Evolutionary conservation across 768 basidiomycete genomes (phyloP).

Genomic region (Mycena galopus): DNA sequence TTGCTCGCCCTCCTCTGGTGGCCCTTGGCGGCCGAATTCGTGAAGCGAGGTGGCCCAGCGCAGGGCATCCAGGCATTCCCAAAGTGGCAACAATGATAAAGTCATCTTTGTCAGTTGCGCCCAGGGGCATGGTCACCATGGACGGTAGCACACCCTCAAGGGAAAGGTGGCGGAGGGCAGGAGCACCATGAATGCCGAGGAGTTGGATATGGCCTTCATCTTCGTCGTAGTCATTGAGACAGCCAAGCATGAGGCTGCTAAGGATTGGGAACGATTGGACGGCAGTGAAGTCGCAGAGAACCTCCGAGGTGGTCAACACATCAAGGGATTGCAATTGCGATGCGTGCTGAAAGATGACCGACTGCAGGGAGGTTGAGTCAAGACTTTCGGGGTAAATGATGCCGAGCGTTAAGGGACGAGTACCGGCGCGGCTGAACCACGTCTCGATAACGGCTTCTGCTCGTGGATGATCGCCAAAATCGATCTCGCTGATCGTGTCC

Average conservation of each 20-base stretch:
- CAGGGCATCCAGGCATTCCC: constrained; percentile 3
- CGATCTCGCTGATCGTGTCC: constrained; percentile 16
- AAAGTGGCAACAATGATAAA: background rate
- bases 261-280: constrained; percentile 13
- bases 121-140: background rate
- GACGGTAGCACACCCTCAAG: constrained; percentile 5
- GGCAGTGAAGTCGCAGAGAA: background rate
- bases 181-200: background rate
- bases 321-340: constrained; percentile 13
- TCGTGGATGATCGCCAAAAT: background rate
- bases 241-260: background rate
- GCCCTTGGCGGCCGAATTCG: constrained; percentile 6
- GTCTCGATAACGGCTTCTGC: background rate
- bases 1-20: background rate
- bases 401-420: constrained; percentile 13
- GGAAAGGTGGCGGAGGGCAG: constrained; percentile 13
- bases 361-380: background rate
- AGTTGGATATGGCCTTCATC: background rate
- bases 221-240: background rate
- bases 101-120: constrained; percentile 15
- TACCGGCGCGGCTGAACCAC: constrained; percentile 27
- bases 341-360: constrained; percentile 11
- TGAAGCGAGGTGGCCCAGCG: constrained; percentile 16
- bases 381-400: background rate
- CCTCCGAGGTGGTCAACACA: background rate